Evolutionary conservation across 176 grass and related monocot species (phyloP), one percentile per base, ranked within the genome.

Genomic region (Leersia perrieri): DNA sequence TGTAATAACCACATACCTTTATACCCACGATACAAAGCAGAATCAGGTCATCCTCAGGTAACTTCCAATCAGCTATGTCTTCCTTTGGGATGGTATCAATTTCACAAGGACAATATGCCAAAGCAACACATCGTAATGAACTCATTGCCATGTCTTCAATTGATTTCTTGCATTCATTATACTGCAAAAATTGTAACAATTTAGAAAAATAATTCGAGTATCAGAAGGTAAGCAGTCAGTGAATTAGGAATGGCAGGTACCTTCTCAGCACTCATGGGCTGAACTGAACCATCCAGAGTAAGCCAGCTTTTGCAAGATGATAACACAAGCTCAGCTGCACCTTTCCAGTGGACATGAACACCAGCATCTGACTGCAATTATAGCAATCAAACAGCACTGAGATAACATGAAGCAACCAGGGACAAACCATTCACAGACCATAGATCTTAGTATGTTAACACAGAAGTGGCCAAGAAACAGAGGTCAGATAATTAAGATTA

Each of bases 331-430:
- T 98, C 95, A 68, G 92, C 95, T 82, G 95, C 95, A 72, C 95
- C 95, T 93, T 98, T 98, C 95, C 95, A 98, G 67, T 98, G 90
- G 44, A 98, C 70, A 76, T 84, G 88, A 83, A 98, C 88, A 55
- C 71, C 64, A 35, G 69, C 66, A 84, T 89, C 88, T 80, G 74
- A 75, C 92, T 98, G 81, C 82, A 84, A 82, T 76, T 55, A 8
- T 45, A 88, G 61, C 9, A 83, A 85, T 51, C 76, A 84, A 82
- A 69, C 72, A 64, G 32, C 25, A 83, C 30, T 86, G 64, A 70
- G 38, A 35, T 70, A 89, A 35, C 12, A 89, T n/a, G 69, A 78
- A 68, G 40, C 11, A 63, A 90, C 20, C 6, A 66, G 20, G 51
- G 80, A 80, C 44, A 75, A 51, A 53, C 22, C 49, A n/a, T 53